A percentile compares a stretch with the other conserved stretches of the same genome.
phyloP scores from a whole-genome alignment of 495 filamentous ascomycete species.

The Penicillium parvum region DNA sequence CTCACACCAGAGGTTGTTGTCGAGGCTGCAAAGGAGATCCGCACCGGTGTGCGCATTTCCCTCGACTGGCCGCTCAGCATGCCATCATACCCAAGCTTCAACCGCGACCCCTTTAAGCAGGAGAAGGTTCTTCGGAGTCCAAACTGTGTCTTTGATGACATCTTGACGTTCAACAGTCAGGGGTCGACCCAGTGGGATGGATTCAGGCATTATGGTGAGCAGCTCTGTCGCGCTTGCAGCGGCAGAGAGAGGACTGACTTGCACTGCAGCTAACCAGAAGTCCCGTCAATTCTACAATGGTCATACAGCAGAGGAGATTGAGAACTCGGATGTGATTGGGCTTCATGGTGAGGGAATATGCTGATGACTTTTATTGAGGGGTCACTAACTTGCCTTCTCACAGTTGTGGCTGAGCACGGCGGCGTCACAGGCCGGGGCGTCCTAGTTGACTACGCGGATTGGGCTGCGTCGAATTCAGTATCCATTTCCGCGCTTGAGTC shows the following conservation, averaged over 20 bases:
- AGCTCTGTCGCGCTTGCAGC: neutral
- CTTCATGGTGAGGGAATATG: conserved; percentile 37
- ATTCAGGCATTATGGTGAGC: conserved; percentile 42
- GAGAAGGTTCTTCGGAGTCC: conserved; percentile 30
- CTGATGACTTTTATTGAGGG: neutral
- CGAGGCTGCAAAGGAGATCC: conserved; percentile 48
- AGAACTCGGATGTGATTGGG: conserved; percentile 32
- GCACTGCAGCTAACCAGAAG: conserved; percentile 39
- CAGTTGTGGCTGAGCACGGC: conserved; percentile 22
- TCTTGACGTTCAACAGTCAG: conserved; percentile 51
- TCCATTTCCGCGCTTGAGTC: conserved; percentile 27
- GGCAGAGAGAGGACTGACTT: conserved; percentile 2
- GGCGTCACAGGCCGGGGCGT: conserved; percentile 48
- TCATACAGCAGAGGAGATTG: conserved; percentile 51
- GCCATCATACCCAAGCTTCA: conserved; percentile 31
- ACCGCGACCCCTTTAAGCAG: conserved; percentile 35
- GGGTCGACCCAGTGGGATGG: conserved; percentile 48
- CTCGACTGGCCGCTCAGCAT: conserved; percentile 46
- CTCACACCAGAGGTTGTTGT: conserved; percentile 48
- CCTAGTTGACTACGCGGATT: conserved; percentile 49
- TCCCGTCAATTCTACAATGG: conserved; percentile 56
- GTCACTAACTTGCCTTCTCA: conserved; percentile 2
- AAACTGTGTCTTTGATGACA: conserved; percentile 48
- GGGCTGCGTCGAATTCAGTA: conserved; percentile 30
- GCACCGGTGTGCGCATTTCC: conserved; percentile 47